Conservation (phyloP, 176 grass and related monocot genomes). For the Coix lacrymajobi region DNA sequence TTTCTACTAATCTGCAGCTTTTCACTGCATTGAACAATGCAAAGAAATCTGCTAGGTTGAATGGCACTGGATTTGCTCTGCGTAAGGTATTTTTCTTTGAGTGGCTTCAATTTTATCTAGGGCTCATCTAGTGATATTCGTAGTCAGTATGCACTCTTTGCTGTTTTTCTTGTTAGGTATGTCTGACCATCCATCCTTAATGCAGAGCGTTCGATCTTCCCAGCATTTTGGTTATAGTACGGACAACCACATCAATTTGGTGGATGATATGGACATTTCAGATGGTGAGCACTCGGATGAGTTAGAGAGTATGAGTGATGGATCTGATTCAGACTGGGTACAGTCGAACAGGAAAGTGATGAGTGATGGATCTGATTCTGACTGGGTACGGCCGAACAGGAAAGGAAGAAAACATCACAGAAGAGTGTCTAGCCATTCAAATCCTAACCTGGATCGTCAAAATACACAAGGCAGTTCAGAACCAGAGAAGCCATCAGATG, state of each 20-base stretch:
- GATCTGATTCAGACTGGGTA: slow-evolving; percentile 56
- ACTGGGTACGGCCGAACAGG: slow-evolving; percentile 40
- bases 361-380: slow-evolving; percentile 45
- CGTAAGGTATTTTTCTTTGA: slow-evolving; percentile 46
- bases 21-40: slow-evolving; percentile 48
- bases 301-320: slow-evolving; percentile 35
- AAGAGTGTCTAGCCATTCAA: slow-evolving; percentile 29
- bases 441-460: background rate
- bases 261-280: slow-evolving; percentile 94
- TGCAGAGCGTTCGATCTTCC: slow-evolving; percentile 36
- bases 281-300: slow-evolving; percentile 57
- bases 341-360: slow-evolving; percentile 36
- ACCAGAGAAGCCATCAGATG: slow-evolving; percentile 27
- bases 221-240: slow-evolving; percentile 12
- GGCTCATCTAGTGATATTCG: background rate
- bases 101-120: background rate
- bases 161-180: background rate
- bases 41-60: slow-evolving; percentile 36
- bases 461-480: slow-evolving; percentile 11
- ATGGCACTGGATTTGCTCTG: background rate
- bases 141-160: background rate
- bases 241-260: slow-evolving; percentile 21
- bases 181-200: slow-evolving; percentile 11
- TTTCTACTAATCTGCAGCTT: slow-evolving; percentile 42
- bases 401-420: slow-evolving; percentile 29